Evolutionary conservation across 2,329 filamentous ascomycete species (phyloP).

Genomic region (Leptographium radiaticola): DNA sequence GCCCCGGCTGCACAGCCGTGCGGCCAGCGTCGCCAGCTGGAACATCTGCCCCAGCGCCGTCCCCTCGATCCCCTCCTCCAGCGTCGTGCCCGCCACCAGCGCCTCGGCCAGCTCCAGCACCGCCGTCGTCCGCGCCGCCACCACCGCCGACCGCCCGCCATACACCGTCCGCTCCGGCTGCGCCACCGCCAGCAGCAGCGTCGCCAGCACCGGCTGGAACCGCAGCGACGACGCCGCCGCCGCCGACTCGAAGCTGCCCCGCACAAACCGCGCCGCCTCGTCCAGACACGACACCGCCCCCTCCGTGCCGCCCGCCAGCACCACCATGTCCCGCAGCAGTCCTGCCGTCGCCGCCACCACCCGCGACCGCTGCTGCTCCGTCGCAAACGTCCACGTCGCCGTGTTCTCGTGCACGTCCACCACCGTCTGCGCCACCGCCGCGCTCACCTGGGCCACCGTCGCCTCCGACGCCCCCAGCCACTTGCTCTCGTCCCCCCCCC

Average conservation of each 20-base stretch:
- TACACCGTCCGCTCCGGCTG: conserved; percentile 51
- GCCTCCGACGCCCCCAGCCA: conserved; percentile 68
- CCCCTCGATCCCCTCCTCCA: conserved; percentile 38
- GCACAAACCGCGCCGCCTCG: conserved; percentile 60
- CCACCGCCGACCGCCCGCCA: conserved; percentile 36
- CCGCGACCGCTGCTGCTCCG: conserved; percentile 51
- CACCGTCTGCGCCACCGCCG: conserved; percentile 60
- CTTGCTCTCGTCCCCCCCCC: conserved; percentile 31
- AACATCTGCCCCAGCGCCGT: conserved; percentile 68
- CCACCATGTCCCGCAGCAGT: conserved; percentile 58
- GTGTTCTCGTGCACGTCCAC: conserved; percentile 80
- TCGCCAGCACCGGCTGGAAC: conserved; percentile 63
- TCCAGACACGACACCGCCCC: conserved; percentile 39
- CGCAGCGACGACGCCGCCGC: conserved; percentile 52
- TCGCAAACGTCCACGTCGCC: conserved; percentile 70
- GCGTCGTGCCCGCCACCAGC: conserved; percentile 51
- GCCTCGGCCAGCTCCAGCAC: conserved; percentile 54
- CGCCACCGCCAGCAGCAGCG: conserved; percentile 50
- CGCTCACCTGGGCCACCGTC: conserved; percentile 56
- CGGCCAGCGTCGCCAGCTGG: conserved; percentile 63
- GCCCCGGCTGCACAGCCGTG: conserved; percentile 60
- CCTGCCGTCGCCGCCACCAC: conserved; percentile 56
- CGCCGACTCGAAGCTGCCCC: conserved; percentile 62
- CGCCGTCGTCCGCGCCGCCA: conserved; percentile 49
- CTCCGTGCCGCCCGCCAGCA: conserved; percentile 57